These are phyloP conservation scores for Penicillium alfredii DNA, from an alignment of 495 filamentous ascomycete genomes.

Conservation along the genomic window DNA sequence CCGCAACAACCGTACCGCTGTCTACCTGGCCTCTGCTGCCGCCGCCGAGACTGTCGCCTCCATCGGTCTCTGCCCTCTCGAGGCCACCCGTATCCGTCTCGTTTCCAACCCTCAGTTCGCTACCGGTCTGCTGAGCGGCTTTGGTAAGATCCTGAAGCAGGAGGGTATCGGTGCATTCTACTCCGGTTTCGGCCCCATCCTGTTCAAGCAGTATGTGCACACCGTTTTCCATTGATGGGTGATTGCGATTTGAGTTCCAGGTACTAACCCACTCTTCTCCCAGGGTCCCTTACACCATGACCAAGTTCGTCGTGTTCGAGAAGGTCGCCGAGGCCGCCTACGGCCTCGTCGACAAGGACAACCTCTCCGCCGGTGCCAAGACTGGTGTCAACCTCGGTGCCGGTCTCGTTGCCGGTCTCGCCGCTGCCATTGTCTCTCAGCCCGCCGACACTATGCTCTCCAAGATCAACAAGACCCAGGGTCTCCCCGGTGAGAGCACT, in stretches of 20 bases:
- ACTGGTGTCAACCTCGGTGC: constrained; percentile 90
- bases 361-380: constrained; percentile 64
- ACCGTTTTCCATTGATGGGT: too few relatives aligned
- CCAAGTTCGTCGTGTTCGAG: constrained; percentile 99
- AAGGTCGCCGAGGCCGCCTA: constrained; percentile 84
- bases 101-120: constrained; percentile 87
- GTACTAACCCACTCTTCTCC: constrained; percentile 6
- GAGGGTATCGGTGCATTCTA: constrained; percentile 90
- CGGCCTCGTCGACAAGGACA: constrained; percentile 66
- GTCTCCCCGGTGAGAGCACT: constrained; percentile 91
- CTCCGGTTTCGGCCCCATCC: constrained; percentile 87
- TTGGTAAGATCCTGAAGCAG: constrained; percentile 75
- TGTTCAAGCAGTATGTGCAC: constrained; percentile 92
- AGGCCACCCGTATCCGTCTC: constrained; percentile 93
- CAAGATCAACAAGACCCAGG: constrained; percentile 99
- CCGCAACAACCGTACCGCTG: constrained; percentile 76
- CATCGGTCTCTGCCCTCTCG: constrained; percentile 88
- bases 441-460: constrained; percentile 98
- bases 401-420: constrained; percentile 96
- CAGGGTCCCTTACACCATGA: constrained; percentile 98
- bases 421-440: constrained; percentile 92
- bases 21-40: constrained; percentile 83
- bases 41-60: constrained; percentile 89
- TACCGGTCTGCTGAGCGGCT: constrained; percentile 71
- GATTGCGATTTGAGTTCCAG: not conserved